Conservation (phyloP, 1,284 basidiomycete genomes). For the Abortiporus biennis region DNA sequence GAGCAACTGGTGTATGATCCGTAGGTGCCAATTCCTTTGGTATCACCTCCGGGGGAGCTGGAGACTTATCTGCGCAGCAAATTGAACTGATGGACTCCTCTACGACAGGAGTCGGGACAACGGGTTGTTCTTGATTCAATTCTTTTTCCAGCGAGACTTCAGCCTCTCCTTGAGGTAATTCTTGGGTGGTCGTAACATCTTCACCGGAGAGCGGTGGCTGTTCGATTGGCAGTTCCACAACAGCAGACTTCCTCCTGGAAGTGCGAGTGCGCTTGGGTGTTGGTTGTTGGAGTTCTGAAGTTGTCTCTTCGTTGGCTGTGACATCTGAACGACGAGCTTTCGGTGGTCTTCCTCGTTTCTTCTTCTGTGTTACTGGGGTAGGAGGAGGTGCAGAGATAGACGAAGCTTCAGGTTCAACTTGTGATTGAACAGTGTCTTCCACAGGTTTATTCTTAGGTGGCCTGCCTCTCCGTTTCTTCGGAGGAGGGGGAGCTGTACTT, state of each 20-base stretch:
- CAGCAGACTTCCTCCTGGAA: too few species aligned
- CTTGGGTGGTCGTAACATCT: too few species aligned
- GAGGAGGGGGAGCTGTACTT: conserved; percentile 19
- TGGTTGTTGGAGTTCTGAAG: too few species aligned
- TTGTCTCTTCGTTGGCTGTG: background rate
- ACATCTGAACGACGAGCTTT: conserved; percentile 10
- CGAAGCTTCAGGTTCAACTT: background rate
- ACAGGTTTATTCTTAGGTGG: conserved; percentile 24
- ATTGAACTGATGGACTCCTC: background rate
- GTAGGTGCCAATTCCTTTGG: background rate
- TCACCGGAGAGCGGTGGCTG: too few species aligned
- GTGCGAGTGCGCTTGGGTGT: too few species aligned
- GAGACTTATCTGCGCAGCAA: background rate
- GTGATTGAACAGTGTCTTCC: conserved; percentile 2
- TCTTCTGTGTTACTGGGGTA: background rate
- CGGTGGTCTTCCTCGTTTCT: conserved; percentile 29
- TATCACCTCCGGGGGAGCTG: background rate
- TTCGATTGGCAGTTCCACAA: too few species aligned
- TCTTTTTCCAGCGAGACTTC: background rate
- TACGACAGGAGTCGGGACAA: background rate
- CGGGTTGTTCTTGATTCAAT: background rate
- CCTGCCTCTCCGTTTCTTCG: conserved; percentile 31
- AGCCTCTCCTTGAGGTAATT: too few species aligned
- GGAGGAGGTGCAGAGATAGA: background rate
- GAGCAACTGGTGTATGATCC: background rate